A percentile compares a stretch with the other conserved stretches of the same genome.
Conservation (phyloP, 441 rosid genomes). For the Melastoma candidum region DNA sequence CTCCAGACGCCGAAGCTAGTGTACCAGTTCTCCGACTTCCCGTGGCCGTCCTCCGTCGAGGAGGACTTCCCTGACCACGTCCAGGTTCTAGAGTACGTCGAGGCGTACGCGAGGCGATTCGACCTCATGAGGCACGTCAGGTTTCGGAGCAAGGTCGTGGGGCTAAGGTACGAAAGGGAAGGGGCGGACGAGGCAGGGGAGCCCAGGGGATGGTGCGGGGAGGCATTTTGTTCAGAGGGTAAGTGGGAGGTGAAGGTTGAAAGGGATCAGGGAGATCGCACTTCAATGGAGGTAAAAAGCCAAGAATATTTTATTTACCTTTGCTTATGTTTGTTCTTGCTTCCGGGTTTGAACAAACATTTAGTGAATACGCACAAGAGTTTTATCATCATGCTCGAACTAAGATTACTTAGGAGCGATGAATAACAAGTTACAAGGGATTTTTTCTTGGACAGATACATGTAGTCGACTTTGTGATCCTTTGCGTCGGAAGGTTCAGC, state of each 20-base stretch:
- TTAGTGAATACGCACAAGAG: neutral
- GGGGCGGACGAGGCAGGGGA: slow-evolving; percentile 24
- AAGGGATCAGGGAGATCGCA: slow-evolving; percentile 1
- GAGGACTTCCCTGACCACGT: slow-evolving; percentile 26
- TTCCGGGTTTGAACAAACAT: too few species aligned
- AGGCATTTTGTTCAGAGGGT: slow-evolving; percentile 20
- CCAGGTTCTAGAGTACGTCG: slow-evolving; percentile 26
- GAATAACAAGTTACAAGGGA: too few species aligned
- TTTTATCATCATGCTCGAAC: too few species aligned
- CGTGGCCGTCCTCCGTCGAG: slow-evolving; percentile 29
- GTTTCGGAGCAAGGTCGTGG: slow-evolving; percentile 24
- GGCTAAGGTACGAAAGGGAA: slow-evolving; percentile 15
- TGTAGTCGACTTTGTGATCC: slow-evolving; percentile 13
- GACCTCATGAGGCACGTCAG: slow-evolving; percentile 23
- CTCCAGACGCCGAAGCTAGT: slow-evolving; percentile 30
- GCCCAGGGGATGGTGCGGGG: slow-evolving; percentile 26
- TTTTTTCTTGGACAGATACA: slow-evolving; percentile 1
- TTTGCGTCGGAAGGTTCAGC: slow-evolving; percentile 17
- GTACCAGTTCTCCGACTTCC: slow-evolving; percentile 43
- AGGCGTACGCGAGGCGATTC: slow-evolving; percentile 26
- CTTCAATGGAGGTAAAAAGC: slow-evolving; percentile 2
- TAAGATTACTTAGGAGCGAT: too few species aligned
- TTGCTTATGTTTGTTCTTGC: too few species aligned
- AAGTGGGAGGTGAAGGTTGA: slow-evolving; percentile 23
- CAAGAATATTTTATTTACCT: too few species aligned